phyloP scores from a whole-genome alignment of 2,329 filamentous ascomycete species.

The Ceratocystis papillata region DNA sequence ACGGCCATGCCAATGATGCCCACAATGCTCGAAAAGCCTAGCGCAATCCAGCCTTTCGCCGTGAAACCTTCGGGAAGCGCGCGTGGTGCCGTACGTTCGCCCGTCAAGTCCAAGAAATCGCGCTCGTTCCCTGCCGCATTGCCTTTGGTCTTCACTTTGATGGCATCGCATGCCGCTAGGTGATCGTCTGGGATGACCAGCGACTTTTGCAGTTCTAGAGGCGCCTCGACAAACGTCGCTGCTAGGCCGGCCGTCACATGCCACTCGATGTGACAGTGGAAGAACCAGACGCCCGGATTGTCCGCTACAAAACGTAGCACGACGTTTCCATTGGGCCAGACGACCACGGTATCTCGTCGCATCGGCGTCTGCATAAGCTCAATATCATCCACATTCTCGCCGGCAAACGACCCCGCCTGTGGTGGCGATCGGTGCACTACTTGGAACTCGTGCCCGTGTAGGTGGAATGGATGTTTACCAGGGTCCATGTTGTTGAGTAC shows the following conservation, averaged over 20 bases:
- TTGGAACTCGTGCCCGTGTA: slow-evolving; percentile 70
- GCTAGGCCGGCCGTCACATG: slow-evolving; percentile 58
- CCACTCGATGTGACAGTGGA: slow-evolving; percentile 78
- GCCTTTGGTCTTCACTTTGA: slow-evolving; percentile 43
- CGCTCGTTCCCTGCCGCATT: slow-evolving; percentile 65
- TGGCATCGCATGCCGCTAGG: slow-evolving; percentile 46
- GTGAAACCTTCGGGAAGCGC: slow-evolving; percentile 61
- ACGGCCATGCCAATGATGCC: slow-evolving; percentile 58
- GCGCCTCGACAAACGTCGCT: slow-evolving; percentile 54
- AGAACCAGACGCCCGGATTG: slow-evolving; percentile 57
- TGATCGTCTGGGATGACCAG: slow-evolving; percentile 51
- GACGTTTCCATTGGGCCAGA: slow-evolving; percentile 55
- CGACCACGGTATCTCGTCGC: slow-evolving; percentile 56
- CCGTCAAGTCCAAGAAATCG: slow-evolving; percentile 52
- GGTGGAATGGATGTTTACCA: slow-evolving; percentile 62
- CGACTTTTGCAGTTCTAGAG: slow-evolving; percentile 49
- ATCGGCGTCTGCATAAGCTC: slow-evolving; percentile 48
- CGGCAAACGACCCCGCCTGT: slow-evolving; percentile 46
- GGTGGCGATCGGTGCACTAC: slow-evolving; percentile 50
- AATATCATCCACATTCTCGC: slow-evolving; percentile 36
- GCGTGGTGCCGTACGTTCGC: slow-evolving; percentile 45
- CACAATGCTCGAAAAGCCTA: slow-evolving; percentile 59
- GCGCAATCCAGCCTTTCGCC: slow-evolving; percentile 57
- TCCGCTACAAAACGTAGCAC: slow-evolving; percentile 57
- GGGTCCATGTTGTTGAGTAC: slow-evolving; percentile 66